These are phyloP conservation scores for Graphilbum sp. DNA, from an alignment of 2,329 filamentous ascomycete species.

Conservation along the genomic window DNA sequence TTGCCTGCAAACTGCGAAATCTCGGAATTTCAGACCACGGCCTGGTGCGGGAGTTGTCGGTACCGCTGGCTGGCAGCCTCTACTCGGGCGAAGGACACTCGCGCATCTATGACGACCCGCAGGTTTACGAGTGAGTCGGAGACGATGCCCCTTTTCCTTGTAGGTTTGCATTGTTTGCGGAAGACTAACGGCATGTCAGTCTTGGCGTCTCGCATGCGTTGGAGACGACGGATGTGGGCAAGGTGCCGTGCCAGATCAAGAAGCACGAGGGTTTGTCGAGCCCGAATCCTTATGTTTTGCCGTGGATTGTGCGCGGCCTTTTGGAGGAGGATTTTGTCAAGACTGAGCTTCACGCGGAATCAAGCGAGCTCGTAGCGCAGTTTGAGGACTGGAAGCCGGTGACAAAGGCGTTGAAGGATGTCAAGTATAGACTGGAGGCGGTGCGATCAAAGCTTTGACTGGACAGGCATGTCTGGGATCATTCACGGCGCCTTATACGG, in stretches of 20 bases:
- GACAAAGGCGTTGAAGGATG: constrained; percentile 85
- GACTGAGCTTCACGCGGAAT: constrained; percentile 62
- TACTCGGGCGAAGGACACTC: constrained; percentile 91
- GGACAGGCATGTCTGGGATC: too few relatives aligned
- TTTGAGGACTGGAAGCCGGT: constrained; percentile 90
- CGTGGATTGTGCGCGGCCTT: constrained; percentile 89
- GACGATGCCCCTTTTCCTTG: too few relatives aligned
- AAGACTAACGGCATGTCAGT: too few relatives aligned
- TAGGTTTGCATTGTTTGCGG: too few relatives aligned
- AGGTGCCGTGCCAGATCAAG: constrained; percentile 31
- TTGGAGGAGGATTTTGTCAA: constrained; percentile 85
- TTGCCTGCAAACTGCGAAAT: constrained; percentile 85
- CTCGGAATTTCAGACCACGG: constrained; percentile 87
- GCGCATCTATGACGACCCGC: constrained; percentile 75
- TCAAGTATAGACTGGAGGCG: constrained; percentile 85
- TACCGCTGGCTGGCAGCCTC: constrained; percentile 75
- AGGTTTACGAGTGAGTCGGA: constrained; percentile 55
- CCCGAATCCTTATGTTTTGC: constrained; percentile 76
- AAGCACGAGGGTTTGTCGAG: constrained; percentile 32
- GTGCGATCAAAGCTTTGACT: constrained; percentile 69
- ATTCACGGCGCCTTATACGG: too few relatives aligned
- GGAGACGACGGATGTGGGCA: constrained; percentile 45
- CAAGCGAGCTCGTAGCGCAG: constrained; percentile 60
- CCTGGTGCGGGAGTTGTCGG: constrained; percentile 75
- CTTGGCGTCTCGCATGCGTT: constrained; percentile 58